Percentiles rank a stretch among this genome's conserved stretches.
Conservation (phyloP, 441 rosid genomes). For the Kokia cookei region DNA sequence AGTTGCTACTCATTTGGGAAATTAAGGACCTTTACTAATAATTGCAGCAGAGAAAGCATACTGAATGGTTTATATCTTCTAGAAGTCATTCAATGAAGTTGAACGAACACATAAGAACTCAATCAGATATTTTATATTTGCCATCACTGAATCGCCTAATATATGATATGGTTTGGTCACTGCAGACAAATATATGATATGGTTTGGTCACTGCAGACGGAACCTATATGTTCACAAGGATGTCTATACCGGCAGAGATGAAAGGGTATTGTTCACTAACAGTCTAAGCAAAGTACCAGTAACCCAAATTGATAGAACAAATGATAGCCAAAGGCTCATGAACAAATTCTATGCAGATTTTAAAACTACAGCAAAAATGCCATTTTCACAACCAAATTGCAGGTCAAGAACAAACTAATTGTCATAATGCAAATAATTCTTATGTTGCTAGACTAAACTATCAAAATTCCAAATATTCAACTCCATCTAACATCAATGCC, state of each 20-base stretch:
- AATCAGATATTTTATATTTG: background rate
- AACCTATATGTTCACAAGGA: background rate
- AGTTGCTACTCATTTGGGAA: background rate
- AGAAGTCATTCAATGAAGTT: background rate
- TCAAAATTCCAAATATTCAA: background rate
- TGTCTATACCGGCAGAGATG: background rate
- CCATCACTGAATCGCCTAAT: background rate
- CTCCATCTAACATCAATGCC: constrained; percentile 6
- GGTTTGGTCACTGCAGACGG: background rate
- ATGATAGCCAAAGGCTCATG: background rate
- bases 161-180: background rate
- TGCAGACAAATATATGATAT: background rate
- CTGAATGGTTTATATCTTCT: background rate
- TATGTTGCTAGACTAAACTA: background rate
- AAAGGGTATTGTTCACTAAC: background rate
- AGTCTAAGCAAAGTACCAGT: background rate
- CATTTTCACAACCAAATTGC: background rate
- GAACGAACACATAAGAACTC: background rate
- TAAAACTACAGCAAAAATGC: background rate
- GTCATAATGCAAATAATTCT: background rate
- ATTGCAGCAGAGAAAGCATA: background rate
- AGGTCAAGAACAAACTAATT: background rate
- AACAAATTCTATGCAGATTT: background rate
- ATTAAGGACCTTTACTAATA: background rate
- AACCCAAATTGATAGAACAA: background rate